Evolutionary conservation across 2,329 filamentous ascomycete genomes (phyloP).

Genomic region (Ophiognomonia clavigignenti-juglandacearum): DNA sequence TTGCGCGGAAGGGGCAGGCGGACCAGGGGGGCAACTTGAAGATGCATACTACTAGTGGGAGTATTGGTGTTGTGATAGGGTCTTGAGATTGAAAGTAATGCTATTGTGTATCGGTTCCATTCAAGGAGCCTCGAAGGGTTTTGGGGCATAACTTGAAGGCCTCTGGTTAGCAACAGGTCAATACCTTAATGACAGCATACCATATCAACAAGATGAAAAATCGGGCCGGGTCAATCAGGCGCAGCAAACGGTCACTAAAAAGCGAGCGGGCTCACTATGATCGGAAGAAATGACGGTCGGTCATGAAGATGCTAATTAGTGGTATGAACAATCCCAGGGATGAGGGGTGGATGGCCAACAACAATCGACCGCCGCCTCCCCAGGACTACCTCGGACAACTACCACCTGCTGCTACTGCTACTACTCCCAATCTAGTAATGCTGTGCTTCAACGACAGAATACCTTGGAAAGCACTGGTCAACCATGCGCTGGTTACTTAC

Average conservation of each 20-base stretch:
- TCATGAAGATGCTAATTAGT: conserved; percentile 15
- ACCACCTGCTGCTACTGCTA: conserved; percentile 1
- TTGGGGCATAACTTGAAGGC: no score
- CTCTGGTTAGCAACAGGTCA: no score
- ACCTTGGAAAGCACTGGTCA: background rate
- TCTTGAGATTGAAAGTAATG: background rate
- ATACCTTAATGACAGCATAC: no score
- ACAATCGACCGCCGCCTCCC: conserved; percentile 7
- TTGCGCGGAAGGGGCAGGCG: conserved; percentile 38
- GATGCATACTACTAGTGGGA: conserved; percentile 10
- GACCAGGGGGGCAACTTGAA: conserved; percentile 3
- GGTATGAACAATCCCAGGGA: conserved; percentile 11
- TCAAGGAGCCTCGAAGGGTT: no score
- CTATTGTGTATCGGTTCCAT: no score
- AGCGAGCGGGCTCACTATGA: no score
- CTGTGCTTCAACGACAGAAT: background rate
- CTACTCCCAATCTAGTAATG: conserved; percentile 9
- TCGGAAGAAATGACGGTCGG: background rate
- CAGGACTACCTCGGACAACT: conserved; percentile 8
- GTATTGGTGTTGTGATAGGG: conserved; percentile 2
- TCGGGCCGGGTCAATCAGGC: no score
- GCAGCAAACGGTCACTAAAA: no score
- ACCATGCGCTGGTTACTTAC: conserved; percentile 11
- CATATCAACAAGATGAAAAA: no score
- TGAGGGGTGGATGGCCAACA: background rate